Evolutionary conservation across 208 protist species (phyloP), one percentile per base, ranked within the genome.

Genomic region (Strigomonas oncopelti): DNA sequence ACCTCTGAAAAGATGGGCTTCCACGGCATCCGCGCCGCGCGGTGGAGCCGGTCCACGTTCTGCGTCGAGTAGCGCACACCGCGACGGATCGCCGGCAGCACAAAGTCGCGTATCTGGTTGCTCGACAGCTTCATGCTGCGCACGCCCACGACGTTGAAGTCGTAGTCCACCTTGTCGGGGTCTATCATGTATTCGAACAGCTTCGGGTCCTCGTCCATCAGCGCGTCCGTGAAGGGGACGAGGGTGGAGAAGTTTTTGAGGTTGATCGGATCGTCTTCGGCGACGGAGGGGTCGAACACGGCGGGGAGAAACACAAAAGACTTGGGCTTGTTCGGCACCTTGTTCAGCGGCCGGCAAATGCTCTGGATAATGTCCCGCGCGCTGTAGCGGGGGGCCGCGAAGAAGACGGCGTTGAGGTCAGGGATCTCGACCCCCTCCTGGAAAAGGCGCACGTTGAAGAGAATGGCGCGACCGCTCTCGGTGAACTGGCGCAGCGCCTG

Each of bases 181-280:
- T 92, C 86, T 54, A 92, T 87, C 70, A 92, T 82, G 75, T 92
- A 89, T 69, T 92, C 86, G 58, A 86, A 92, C 2, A 92, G 66
- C 20, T 69, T 72, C 28, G 86, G 86, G 67, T 92, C 86, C 62
- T 92, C 86, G 72, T 92, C 86, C 86, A 92, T 92, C 42, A 92
- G 79, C 1, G 86, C 86, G 53, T 92, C 86, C 0, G 86, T 89
- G 72, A 92, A 92, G 25, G 86, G 86, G 18, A 92, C 71, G 32
- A 92, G 77, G 18, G 83, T 89, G 22, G 83, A 83, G 67, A 88
- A 92, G 63, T 78, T 84, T 42, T 85, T 61, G 36, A 92, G 67
- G 67, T 92, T 92, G 57, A 89, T 85, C 9, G 83, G 80, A 63
- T 92, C 69, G 61, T 77, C 73, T 22, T 77, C 79, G 13, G 74